phyloP scores from a whole-genome alignment of 2,329 filamentous ascomycete species.

The Neofusicoccum parvum region DNA sequence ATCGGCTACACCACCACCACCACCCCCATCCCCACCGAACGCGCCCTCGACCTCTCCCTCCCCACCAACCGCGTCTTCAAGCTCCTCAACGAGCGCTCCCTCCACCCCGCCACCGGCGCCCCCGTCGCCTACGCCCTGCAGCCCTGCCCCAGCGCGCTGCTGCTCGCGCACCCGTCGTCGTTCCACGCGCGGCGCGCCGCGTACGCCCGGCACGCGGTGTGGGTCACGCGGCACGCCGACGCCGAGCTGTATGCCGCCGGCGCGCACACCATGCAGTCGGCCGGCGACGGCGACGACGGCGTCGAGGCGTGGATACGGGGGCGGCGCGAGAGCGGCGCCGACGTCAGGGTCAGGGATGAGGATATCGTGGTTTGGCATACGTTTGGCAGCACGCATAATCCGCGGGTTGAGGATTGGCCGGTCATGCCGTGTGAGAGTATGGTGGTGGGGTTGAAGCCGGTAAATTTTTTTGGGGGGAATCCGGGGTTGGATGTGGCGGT shows the following conservation, averaged over 20 bases:
- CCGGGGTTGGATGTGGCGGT: background rate
- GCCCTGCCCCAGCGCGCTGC: slow-evolving; percentile 34
- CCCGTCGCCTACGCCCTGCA: slow-evolving; percentile 55
- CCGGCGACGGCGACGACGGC: slow-evolving; percentile 26
- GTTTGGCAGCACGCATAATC: slow-evolving; percentile 49
- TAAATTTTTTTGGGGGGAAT: background rate
- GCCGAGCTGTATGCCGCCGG: slow-evolving; percentile 31
- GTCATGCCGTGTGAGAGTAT: slow-evolving; percentile 34
- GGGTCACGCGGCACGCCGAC: slow-evolving; percentile 33
- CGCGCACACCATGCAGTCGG: slow-evolving; percentile 32
- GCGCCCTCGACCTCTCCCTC: too few species aligned
- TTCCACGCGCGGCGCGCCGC: slow-evolving; percentile 30
- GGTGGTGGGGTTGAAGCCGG: slow-evolving; percentile 5
- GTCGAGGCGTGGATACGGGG: slow-evolving; percentile 25
- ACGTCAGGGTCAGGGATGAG: slow-evolving; percentile 20
- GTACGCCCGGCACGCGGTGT: slow-evolving; percentile 30
- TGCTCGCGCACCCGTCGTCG: slow-evolving; percentile 29
- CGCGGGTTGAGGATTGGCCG: slow-evolving; percentile 38
- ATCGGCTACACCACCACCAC: slow-evolving; percentile 1
- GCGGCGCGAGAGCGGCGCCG: background rate
- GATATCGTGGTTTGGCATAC: slow-evolving; percentile 50
- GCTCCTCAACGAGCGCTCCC: slow-evolving; percentile 50
- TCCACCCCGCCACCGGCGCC: slow-evolving; percentile 52
- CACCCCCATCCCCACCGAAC: slow-evolving; percentile 24
- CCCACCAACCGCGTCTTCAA: slow-evolving; percentile 45